Conservation (phyloP, 2,329 filamentous ascomycete genomes). For the Arthrobotrys conoides region DNA sequence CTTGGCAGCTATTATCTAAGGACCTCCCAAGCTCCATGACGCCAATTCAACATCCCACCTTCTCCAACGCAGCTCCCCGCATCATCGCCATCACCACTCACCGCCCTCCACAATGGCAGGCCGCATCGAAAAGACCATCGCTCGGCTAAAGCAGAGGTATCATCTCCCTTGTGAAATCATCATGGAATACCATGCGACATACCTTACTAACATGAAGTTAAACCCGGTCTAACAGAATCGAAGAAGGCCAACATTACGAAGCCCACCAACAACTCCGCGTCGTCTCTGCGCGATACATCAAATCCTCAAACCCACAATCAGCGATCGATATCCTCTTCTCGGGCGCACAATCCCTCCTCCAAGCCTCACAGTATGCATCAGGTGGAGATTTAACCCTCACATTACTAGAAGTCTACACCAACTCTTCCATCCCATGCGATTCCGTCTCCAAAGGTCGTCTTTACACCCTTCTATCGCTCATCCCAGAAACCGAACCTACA, state of each 20-base stretch:
- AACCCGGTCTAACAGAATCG: conserved; percentile 74
- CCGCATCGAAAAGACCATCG: conserved; percentile 80
- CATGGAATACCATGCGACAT: neutral
- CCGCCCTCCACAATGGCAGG: conserved; percentile 66
- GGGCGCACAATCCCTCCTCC: conserved; percentile 86
- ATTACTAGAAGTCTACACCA: conserved; percentile 90
- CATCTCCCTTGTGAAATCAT: conserved; percentile 12
- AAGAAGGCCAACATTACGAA: conserved; percentile 95
- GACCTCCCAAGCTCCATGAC: conserved; percentile 42
- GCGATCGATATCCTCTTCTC: conserved; percentile 88
- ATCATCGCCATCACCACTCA: neutral
- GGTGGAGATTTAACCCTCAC: conserved; percentile 91
- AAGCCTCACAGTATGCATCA: conserved; percentile 92
- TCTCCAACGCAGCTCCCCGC: conserved; percentile 32
- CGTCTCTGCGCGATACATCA: conserved; percentile 92
- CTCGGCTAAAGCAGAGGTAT: conserved; percentile 83
- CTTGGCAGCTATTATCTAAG: conserved; percentile 31
- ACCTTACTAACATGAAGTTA: conserved; percentile 55
- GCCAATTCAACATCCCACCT: conserved; percentile 59
- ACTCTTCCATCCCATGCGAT: conserved; percentile 84
- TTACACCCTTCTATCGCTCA: conserved; percentile 77
- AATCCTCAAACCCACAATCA: conserved; percentile 84
- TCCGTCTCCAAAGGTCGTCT: conserved; percentile 76
- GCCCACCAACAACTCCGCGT: conserved; percentile 98
- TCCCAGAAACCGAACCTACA: conserved; percentile 86